Evolutionary conservation across 2,329 filamentous ascomycete species (phyloP), one percentile per base, ranked within the genome.

Genomic region (Aspergillus uvarum): DNA sequence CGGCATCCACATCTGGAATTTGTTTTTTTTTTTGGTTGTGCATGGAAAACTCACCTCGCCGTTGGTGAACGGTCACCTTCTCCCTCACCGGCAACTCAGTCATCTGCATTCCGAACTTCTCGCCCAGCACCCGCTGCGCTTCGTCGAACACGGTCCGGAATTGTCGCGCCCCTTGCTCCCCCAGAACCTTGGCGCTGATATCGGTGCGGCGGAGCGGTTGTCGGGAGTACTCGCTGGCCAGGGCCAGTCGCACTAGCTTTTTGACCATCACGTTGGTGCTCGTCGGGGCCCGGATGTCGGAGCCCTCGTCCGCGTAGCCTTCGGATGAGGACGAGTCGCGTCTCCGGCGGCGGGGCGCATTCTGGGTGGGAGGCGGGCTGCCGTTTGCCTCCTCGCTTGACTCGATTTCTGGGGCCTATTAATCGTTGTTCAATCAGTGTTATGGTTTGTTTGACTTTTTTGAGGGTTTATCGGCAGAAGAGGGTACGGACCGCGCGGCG

Each of bases 81-180:
- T 97, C 94, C 69, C 85, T 85, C 1, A 84, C 81, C 0, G 95
- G 92, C 53, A 98, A 81, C 76, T 97, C 93, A 4, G 86, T 82
- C 82, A 99, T 85, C 73, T 93, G 85, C 92, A 98, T 96, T n/a
- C 95, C 95, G 76, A 96, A 98, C 1, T 88, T 83, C 2, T 79
- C 78, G 51, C 83, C 81, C 42, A 99, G 79, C 65, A 90, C 85
- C 35, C 80, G 76, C 74, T 99, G 94, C 47, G 94, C 91, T 47
- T 84, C 80, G 0, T 85, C 84, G 70, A 96, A 97, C 3, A 97
- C 86, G 12, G 78, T 74, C 72, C 87, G 92, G 74, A 97, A 98
- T 38, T 87, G 80, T 32, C 89, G 82, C 6, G 86, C 79, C 8
- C 88, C 84, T 50, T 87, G 83, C 19, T 83, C 79, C 0, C 89